Evolutionary conservation across 148 eudicot genomes (phyloP).

Genomic region (Rhododendron henanense): DNA sequence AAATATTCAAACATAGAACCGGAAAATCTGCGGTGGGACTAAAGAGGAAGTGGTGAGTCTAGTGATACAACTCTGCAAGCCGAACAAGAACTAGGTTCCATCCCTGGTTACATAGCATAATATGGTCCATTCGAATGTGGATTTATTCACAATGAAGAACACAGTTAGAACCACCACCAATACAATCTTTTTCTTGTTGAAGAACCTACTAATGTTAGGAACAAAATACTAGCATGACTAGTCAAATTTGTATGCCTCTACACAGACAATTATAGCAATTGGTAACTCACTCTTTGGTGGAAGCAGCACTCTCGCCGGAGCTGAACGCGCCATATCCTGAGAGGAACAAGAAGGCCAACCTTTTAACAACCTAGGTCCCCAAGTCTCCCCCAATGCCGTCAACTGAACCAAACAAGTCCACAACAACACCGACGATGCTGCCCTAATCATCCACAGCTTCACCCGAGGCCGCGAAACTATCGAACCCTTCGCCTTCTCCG

Average conservation of each 20-base stretch:
- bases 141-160: neutral
- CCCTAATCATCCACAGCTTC: slow-evolving; percentile 79
- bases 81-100: neutral
- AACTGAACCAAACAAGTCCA: slow-evolving; percentile 84
- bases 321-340: slow-evolving; percentile 32
- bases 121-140: neutral
- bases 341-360: slow-evolving; percentile 79
- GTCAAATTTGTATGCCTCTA: neutral
- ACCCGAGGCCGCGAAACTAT: slow-evolving; percentile 21
- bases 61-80: neutral
- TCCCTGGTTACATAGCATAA: neutral
- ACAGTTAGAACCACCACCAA: neutral
- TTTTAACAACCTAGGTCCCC: slow-evolving; percentile 80
- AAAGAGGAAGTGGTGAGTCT: neutral
- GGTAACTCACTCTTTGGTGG: slow-evolving; percentile 85
- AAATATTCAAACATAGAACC: neutral
- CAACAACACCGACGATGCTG: slow-evolving; percentile 51
- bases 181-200: neutral
- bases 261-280: neutral
- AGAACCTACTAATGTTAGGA: neutral
- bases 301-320: slow-evolving; percentile 54
- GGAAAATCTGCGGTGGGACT: neutral
- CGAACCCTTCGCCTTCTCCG: slow-evolving; percentile 17
- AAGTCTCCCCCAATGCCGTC: slow-evolving; percentile 60
- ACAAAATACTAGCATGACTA: neutral